Evolutionary conservation across 2,329 filamentous ascomycete species (phyloP), one percentile per base, ranked within the genome.

Genomic region (Bipolaris sorokiniana): DNA sequence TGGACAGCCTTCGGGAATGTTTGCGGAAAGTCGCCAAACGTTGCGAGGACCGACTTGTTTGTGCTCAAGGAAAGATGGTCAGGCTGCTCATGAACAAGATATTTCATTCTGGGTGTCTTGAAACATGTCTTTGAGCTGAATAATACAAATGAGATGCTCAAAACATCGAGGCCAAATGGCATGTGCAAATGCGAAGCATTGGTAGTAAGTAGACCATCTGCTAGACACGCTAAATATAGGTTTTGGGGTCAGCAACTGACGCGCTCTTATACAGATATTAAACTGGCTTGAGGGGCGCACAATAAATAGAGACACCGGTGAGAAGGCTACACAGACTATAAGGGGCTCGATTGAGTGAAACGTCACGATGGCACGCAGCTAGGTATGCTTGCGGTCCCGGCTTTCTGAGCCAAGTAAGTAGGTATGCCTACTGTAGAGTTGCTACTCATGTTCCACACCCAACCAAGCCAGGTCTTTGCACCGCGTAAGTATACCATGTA

Each of bases 211-310:
- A 33, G 22, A 23, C 38, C 38, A n/a, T 16, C 13, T 18, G 28
- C 16, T 34, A n/a, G 13, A 23, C 18, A 10, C 18, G 18, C 13
- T 20, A 16, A n/a, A 22, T 2, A 7, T 10, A 6, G 1, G 11
- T n/a, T 1, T 11, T 5, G 36, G 10, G 15, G 7, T 9, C n/a
- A 44, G 9, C 31, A 23, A 28, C 48, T 51, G 22, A 51, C 9
- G 26, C 15, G 16, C 15, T 5, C 1, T 18, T 9, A 59, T 40
- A 6, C 48, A 54, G 31, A 45, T 54, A 18, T 16, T 51, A 37
- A 48, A 53, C 13, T 61, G 51, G 45, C 61, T 53, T 20, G 54
- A 61, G 28, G 31, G 48, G 13, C 51, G 54, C 13, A 48, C 54
- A 10, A 63, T 56, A 22, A 58, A 58, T 42, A 51, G 54, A 23